phyloP scores from a whole-genome alignment of 225 moss, liverwort and hornwort genomes.

The Anthoceros angustus region DNA sequence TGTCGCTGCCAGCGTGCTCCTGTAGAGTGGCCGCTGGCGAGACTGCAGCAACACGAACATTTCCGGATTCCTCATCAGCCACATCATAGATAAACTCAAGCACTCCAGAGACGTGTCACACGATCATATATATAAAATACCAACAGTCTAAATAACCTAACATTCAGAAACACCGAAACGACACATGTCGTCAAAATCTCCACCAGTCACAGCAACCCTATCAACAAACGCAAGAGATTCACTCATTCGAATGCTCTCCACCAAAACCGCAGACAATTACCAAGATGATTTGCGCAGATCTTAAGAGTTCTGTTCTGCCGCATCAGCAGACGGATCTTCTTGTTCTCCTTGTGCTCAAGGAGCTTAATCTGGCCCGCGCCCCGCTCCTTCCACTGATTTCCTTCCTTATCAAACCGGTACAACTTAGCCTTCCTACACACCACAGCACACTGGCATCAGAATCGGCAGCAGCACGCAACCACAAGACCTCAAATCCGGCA shows the following conservation, averaged over 20 bases:
- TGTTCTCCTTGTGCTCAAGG: constrained; percentile 53
- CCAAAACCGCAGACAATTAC: constrained; percentile 17
- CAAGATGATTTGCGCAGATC: constrained; percentile 81
- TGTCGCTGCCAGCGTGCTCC: constrained; percentile 97
- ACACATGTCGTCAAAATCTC: too few relatives aligned
- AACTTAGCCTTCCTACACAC: constrained; percentile 71
- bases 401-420: constrained; percentile 87
- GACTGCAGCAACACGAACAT: constrained; percentile 22
- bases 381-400: constrained; percentile 91
- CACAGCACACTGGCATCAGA: background rate
- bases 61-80: background rate
- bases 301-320: constrained; percentile 86
- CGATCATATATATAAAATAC: too few relatives aligned
- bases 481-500: background rate
- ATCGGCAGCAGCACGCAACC: background rate
- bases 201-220: background rate
- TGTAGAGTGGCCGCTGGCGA: constrained; percentile 60
- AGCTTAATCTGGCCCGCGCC: constrained; percentile 91
- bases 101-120: too few relatives aligned
- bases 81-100: background rate
- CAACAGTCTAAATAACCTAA: too few relatives aligned
- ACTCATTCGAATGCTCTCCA: background rate
- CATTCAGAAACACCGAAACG: too few relatives aligned
- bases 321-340: constrained; percentile 84
- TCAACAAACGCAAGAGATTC: background rate